These are phyloP conservation scores for Nicotiana rustica DNA, from an alignment of 305 asterid species.

Conservation along the genomic window DNA sequence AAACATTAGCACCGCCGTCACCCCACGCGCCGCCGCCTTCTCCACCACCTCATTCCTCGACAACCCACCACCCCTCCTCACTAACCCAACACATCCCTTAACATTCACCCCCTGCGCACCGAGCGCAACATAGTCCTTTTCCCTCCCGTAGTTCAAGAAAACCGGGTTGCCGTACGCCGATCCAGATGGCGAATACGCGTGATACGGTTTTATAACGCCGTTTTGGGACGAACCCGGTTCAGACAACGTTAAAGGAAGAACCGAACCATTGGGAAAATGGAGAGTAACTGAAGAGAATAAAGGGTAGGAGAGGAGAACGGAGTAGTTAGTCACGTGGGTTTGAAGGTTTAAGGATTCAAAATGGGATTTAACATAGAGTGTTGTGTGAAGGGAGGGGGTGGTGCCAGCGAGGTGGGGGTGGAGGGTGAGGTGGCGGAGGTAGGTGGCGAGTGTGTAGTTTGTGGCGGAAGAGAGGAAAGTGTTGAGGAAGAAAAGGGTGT, in stretches of 20 bases:
- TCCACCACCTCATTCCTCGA: constrained; percentile 75
- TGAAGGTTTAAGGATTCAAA: constrained; percentile 62
- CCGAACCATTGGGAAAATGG: constrained; percentile 58
- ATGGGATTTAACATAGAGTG: constrained; percentile 67
- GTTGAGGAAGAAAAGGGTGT: constrained; percentile 42
- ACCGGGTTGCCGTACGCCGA: constrained; percentile 68
- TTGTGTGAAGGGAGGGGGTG: constrained; percentile 61
- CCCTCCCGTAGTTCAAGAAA: constrained; percentile 82
- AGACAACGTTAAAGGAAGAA: constrained; percentile 47
- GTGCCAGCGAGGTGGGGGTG: constrained; percentile 97
- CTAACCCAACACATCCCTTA: constrained; percentile 76
- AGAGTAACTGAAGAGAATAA: constrained; percentile 61
- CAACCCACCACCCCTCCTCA: constrained; percentile 75
- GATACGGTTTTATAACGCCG: constrained; percentile 76
- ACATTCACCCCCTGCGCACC: constrained; percentile 60
- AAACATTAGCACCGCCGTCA: constrained; percentile 86
- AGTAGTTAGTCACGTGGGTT: constrained; percentile 63
- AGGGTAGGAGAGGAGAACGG: constrained; percentile 83
- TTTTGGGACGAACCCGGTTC: constrained; percentile 55
- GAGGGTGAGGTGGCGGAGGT: constrained; percentile 88
- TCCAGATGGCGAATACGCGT: constrained; percentile 94
- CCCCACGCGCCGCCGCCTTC: constrained; percentile 85
- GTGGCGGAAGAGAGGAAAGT: constrained; percentile 69
- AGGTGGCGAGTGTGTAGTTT: constrained; percentile 76
- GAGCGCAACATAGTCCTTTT: constrained; percentile 67